These are phyloP conservation scores for Lindgomyces ingoldianus DNA, from an alignment of 495 filamentous ascomycete species.

Conservation along the genomic window DNA sequence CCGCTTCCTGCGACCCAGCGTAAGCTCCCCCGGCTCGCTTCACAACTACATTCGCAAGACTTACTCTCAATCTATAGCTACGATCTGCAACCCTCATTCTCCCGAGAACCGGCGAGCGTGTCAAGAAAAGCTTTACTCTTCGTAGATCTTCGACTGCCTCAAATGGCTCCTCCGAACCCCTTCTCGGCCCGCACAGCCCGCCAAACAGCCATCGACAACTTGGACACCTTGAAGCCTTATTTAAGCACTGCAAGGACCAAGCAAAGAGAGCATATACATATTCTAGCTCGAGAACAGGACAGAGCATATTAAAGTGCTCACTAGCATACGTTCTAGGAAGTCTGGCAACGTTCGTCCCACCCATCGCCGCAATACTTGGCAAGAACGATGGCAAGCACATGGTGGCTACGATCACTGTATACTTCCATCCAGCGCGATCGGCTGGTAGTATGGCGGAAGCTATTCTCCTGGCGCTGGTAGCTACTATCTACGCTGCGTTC, in stretches of 20 bases:
- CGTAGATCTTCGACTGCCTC: conserved; percentile 42
- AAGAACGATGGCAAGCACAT: conserved; percentile 94
- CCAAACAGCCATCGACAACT: conserved; percentile 11
- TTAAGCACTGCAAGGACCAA: conserved; percentile 11
- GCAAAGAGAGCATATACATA: conserved; percentile 43
- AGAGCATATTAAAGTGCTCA: conserved; percentile 86
- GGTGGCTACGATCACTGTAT: conserved; percentile 88
- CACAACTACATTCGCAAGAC: conserved; percentile 1
- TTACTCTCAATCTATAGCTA: conserved; percentile 44
- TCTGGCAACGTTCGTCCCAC: conserved; percentile 79
- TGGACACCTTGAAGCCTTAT: conserved; percentile 4
- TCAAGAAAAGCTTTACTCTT: conserved; percentile 59
- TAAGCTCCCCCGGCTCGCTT: conserved; percentile 17
- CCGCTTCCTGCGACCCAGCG: conserved; percentile 34
- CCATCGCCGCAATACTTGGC: conserved; percentile 71
- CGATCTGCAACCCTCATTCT: conserved; percentile 64
- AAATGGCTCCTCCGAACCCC: conserved; percentile 29
- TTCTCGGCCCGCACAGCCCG: conserved; percentile 33
- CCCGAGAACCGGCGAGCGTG: conserved; percentile 61
- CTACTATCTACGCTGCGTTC: conserved; percentile 79
- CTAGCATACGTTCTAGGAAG: conserved; percentile 89
- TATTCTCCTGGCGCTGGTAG: conserved; percentile 75
- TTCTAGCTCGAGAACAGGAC: conserved; percentile 59
- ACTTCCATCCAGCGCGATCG: conserved; percentile 93
- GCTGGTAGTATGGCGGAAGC: conserved; percentile 91